Evolutionary conservation across 2,329 filamentous ascomycete genomes (phyloP).

Genomic region (Graphilbum fragrans): DNA sequence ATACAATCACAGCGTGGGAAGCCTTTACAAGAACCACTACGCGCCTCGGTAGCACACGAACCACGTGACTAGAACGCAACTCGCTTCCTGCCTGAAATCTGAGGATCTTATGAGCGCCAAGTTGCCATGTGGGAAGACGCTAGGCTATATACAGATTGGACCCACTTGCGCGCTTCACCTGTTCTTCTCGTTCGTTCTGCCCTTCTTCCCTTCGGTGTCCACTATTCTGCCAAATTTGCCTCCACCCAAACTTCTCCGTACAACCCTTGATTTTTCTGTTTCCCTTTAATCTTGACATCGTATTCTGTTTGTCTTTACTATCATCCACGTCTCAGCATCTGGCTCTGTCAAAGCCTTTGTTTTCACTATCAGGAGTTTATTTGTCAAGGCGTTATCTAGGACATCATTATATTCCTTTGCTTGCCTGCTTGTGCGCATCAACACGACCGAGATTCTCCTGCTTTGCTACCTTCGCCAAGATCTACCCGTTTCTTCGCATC

Average conservation of each 20-base stretch:
- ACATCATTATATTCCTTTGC: not conserved
- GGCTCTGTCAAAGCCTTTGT: not conserved
- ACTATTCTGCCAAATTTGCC: constrained; percentile 1
- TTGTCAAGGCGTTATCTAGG: not conserved
- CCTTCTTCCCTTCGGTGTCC: not conserved
- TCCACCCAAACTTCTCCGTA: not conserved
- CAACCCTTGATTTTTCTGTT: constrained; percentile 1
- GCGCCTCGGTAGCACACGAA: too few species aligned
- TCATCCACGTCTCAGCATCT: too few species aligned
- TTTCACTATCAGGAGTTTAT: not conserved
- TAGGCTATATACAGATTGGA: too few species aligned
- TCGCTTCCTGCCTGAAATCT: too few species aligned
- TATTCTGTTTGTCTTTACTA: not conserved
- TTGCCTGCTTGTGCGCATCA: not conserved
- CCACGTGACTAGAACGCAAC: too few species aligned
- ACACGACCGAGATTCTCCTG: not conserved
- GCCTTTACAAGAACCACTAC: too few species aligned
- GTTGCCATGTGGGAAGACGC: too few species aligned
- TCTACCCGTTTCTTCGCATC: not conserved
- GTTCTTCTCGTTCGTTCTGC: constrained; percentile 4
- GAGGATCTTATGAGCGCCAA: too few species aligned
- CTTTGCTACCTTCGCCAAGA: too few species aligned
- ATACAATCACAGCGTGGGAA: too few species aligned
- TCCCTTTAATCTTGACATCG: not conserved
- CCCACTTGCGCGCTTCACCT: not conserved